Base-by-base conservation (phyloP, 1,284 basidiomycete species). In the Neolentinus lepideus region DNA sequence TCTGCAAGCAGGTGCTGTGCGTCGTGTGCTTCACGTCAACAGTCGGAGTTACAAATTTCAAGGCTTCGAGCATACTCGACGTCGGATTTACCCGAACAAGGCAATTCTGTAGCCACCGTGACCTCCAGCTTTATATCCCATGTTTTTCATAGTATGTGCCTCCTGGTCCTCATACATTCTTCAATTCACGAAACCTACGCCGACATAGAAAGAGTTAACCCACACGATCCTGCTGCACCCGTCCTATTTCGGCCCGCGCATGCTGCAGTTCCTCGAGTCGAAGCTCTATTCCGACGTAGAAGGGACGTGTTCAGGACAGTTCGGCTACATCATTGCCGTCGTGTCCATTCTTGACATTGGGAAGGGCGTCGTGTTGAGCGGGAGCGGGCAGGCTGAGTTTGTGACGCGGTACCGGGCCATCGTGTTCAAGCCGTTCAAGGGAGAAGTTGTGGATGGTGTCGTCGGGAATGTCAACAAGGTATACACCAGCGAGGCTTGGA, bases 361-460 rank as follows among this genome's bases (percentile, higher is more conserved):
- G 26, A 88, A 90, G 71, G 94, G 93, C 19, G 91, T 93, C 79
- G 91, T 98, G 16, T 77, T 96, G 54, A 87, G 91, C 47, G 94
- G 94, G 6, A 94, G 89, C 31, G 95, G 95, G 0, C 91, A 96
- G 69, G 95, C 95, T 2, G 92, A 96, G 72, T 98, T 98, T 71
- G 81, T 92, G 60, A 92, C 91, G 29, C 79, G 87, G 51, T 96
- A 95, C 71, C 85, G 90, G 22, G 94, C 94, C 10, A 92, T 98
- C 62, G 94, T 98, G 33, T 95, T 95, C 80, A 94, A 95, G 71
- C 95, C 94, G 31, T 99, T 98, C 81, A 98, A 98, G 73, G 95
- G 95, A 22, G 96, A 99, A 71, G 96, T 98, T 3, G 92, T 99
- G 35, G 97, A 99, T 70, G 96, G 94, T 1, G 88, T 95, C 8